These are phyloP conservation scores for Vanderwaltozyma tropicalis DNA, from an alignment of 805 yeast species.

Conservation along the genomic window DNA sequence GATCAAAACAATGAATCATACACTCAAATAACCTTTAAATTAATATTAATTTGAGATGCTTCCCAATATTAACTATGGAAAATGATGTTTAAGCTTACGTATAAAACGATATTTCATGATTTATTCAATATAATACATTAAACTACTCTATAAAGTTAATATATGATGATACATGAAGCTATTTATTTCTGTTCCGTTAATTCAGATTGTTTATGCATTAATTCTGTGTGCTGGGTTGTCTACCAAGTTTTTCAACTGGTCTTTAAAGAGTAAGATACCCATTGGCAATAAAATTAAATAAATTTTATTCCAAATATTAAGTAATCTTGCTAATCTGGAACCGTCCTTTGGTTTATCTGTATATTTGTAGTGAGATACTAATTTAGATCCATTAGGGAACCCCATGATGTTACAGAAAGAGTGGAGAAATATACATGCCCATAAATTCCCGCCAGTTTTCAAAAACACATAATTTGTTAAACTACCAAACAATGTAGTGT, in stretches of 20 bases:
- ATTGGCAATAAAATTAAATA: conserved; percentile 8
- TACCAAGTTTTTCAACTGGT: not conserved
- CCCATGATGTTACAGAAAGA: conserved; percentile 26
- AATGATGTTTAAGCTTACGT: too few relatives aligned
- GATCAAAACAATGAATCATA: too few relatives aligned
- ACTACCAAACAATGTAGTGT: conserved; percentile 27
- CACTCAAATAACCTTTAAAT: too few relatives aligned
- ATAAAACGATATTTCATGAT: too few relatives aligned
- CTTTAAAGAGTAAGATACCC: conserved; percentile 1
- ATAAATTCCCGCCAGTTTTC: conserved; percentile 21
- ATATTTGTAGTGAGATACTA: conserved; percentile 8
- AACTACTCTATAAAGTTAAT: too few relatives aligned
- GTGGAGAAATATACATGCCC: conserved; percentile 24
- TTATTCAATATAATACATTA: too few relatives aligned
- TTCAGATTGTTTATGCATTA: not conserved
- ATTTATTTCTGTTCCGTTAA: too few relatives aligned
- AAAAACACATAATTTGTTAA: conserved; percentile 24
- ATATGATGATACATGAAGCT: too few relatives aligned
- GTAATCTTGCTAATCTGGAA: not conserved
- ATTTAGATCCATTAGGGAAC: conserved; percentile 22
- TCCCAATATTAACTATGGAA: too few relatives aligned
- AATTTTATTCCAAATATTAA: conserved; percentile 15
- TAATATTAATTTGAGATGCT: too few relatives aligned
- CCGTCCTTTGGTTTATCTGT: not conserved
- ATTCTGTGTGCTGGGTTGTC: not conserved